Evolutionary conservation across 495 filamentous ascomycete species (phyloP).

Genomic region (Lophiostoma macrostomum): DNA sequence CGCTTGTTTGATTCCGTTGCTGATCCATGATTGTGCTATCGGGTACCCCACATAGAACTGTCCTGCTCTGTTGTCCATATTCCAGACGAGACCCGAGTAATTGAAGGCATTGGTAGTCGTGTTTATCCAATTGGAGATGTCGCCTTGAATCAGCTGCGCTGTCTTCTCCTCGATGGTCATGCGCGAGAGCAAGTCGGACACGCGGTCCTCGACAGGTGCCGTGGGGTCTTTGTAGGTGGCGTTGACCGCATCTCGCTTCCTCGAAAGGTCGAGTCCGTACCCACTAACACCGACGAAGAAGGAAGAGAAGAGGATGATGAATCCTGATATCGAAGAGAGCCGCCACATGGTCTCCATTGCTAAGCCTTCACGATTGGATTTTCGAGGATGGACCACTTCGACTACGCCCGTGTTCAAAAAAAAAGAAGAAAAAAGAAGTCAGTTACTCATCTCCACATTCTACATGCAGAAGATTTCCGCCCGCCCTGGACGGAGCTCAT

Average conservation of each 20-base stretch:
- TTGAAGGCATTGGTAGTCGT: slow-evolving; percentile 58
- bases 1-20: slow-evolving; percentile 55
- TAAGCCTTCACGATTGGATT: too few species aligned
- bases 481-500: background rate
- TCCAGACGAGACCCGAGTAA: slow-evolving; percentile 59
- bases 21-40: slow-evolving; percentile 59
- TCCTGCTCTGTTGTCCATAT: slow-evolving; percentile 60
- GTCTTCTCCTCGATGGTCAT: slow-evolving; percentile 73
- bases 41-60: slow-evolving; percentile 69
- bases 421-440: too few species aligned
- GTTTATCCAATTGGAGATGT: slow-evolving; percentile 70
- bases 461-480: background rate
- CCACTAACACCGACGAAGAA: background rate
- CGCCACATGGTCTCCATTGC: too few species aligned
- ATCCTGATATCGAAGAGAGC: too few species aligned
- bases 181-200: slow-evolving; percentile 60
- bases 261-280: slow-evolving; percentile 13
- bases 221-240: slow-evolving; percentile 59
- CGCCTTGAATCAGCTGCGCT: slow-evolving; percentile 57
- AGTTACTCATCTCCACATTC: too few species aligned
- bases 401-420: too few species aligned
- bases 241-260: slow-evolving; percentile 11
- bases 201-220: slow-evolving; percentile 57
- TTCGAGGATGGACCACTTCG: too few species aligned
- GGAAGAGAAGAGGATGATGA: background rate